A percentile compares a stretch with the other conserved stretches of the same genome.
Evolutionary conservation across 179 eudicot species (phyloP).

Genomic region (Drosera spatulata): DNA sequence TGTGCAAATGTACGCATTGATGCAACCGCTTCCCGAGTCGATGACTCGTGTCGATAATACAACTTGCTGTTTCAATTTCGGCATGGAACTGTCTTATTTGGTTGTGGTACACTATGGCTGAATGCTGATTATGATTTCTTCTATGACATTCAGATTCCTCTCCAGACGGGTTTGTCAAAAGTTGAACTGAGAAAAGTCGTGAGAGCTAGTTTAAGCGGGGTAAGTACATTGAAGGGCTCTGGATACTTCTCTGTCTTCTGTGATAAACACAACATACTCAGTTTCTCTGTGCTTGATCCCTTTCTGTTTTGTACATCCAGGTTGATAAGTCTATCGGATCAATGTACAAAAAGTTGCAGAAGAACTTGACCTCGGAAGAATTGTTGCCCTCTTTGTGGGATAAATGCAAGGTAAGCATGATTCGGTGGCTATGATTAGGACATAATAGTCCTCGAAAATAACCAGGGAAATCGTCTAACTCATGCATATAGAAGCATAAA

Average conservation of each 20-base stretch:
- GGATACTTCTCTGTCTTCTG: no score
- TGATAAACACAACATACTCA: background rate
- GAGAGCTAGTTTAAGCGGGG: conserved; percentile 91
- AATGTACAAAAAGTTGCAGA: conserved; percentile 85
- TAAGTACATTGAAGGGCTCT: conserved; percentile 16
- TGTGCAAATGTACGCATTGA: no score
- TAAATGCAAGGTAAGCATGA: conserved; percentile 77
- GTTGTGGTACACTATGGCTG: no score
- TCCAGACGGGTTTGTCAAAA: conserved; percentile 83
- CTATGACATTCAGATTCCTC: conserved; percentile 55
- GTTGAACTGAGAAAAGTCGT: conserved; percentile 85
- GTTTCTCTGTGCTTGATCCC: background rate
- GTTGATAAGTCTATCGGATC: conserved; percentile 74
- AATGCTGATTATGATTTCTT: conserved; percentile 4
- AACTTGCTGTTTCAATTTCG: no score
- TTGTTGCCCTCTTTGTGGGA: conserved; percentile 91
- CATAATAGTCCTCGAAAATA: no score
- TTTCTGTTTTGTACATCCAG: conserved; percentile 18
- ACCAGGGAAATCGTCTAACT: no score
- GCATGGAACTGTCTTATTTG: no score
- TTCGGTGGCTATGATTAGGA: background rate
- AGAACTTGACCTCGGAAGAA: conserved; percentile 84
- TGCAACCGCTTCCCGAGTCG: no score
- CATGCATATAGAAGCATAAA: no score
- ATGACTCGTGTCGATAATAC: no score